A percentile compares a stretch with the other conserved stretches of the same genome.
Conservation (phyloP, 1,139 yeast species). For the Taphrina sp. region DNA sequence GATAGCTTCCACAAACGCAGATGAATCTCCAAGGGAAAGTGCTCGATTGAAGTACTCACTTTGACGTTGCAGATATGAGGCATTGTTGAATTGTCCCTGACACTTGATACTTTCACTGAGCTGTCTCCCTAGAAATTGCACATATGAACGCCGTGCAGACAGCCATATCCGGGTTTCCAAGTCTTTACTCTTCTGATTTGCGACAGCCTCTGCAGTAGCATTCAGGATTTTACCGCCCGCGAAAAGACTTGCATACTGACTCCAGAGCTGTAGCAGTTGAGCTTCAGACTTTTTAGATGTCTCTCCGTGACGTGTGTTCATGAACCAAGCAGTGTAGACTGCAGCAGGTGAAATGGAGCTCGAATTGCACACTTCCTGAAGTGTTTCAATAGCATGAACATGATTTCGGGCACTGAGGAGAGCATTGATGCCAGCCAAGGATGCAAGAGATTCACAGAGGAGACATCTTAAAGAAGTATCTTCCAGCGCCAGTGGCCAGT, state of each 20-base stretch:
- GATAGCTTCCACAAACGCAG: background rate
- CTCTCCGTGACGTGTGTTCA: too few species aligned
- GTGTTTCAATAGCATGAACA: background rate
- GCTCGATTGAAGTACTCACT: background rate
- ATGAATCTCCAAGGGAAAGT: background rate
- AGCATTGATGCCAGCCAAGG: conserved; percentile 20
- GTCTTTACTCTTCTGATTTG: too few species aligned
- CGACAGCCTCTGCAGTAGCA: conserved; percentile 5
- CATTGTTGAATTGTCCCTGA: too few species aligned
- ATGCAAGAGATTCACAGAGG: conserved; percentile 1
- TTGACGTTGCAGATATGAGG: too few species aligned
- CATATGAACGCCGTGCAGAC: too few species aligned
- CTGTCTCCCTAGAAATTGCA: too few species aligned
- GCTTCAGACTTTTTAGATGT: too few species aligned
- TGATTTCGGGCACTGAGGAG: background rate
- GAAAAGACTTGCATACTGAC: background rate
- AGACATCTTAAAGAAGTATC: background rate
- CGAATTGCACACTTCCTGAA: conserved; percentile 1
- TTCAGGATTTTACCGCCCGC: conserved; percentile 9
- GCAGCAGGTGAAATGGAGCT: background rate
- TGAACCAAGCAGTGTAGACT: background rate
- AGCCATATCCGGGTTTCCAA: too few species aligned
- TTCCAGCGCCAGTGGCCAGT: background rate
- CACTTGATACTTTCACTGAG: too few species aligned
- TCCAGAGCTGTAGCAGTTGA: conserved; percentile 16